phyloP scores from a whole-genome alignment of 2,329 filamentous ascomycete species.

The Zalaria sp. region DNA sequence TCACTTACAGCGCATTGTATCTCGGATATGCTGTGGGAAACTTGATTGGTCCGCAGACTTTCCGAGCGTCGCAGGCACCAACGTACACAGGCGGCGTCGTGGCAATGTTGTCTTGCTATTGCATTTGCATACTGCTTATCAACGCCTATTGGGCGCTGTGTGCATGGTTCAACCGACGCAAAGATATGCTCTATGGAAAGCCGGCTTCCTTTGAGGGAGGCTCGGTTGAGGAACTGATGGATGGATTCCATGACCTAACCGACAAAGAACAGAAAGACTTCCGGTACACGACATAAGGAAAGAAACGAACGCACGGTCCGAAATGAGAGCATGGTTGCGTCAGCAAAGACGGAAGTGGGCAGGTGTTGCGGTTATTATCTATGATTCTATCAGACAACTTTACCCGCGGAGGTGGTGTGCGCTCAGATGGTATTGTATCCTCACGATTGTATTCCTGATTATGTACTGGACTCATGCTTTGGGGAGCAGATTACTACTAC shows the following conservation, averaged over 20 bases:
- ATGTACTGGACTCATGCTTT: no score
- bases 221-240: background rate
- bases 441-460: no score
- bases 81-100: background rate
- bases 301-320: background rate
- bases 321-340: no score
- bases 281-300: background rate
- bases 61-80: background rate
- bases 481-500: no score
- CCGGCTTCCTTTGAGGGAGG: background rate
- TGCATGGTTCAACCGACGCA: background rate
- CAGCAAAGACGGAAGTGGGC: no score
- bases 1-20: background rate
- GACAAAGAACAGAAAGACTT: background rate
- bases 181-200: background rate
- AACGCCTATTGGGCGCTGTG: background rate
- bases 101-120: background rate
- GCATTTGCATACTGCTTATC: background rate
- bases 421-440: no score
- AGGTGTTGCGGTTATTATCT: no score
- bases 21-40: background rate
- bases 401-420: no score
- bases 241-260: background rate
- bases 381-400: no score
- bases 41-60: background rate